phyloP scores from a whole-genome alignment of 176 grass and related monocot genomes.

The Musa troglodytarum region DNA sequence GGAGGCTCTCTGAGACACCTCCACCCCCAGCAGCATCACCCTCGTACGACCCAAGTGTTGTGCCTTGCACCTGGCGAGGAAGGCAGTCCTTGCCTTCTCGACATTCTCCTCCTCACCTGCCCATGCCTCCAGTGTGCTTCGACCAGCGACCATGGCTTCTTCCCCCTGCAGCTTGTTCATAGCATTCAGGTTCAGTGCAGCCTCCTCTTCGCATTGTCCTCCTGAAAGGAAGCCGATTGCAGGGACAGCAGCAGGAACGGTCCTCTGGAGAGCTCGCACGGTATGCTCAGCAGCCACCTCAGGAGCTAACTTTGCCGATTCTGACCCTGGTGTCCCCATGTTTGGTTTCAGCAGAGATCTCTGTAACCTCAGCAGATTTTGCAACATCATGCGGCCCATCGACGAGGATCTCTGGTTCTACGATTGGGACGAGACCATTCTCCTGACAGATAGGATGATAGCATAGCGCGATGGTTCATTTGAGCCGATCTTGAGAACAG shows the following conservation, averaged over 20 bases:
- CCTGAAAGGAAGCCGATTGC: constrained; percentile 6
- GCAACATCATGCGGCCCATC: background rate
- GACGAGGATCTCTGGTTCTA: constrained; percentile 10
- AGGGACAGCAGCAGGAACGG: constrained; percentile 6
- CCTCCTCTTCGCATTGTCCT: constrained; percentile 3
- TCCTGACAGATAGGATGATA: constrained; percentile 6
- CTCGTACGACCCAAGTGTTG: background rate
- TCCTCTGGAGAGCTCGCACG: background rate
- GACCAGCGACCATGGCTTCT: constrained; percentile 9
- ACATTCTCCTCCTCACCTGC: constrained; percentile 1
- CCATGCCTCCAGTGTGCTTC: constrained; percentile 10
- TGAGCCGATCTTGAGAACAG: constrained; percentile 3
- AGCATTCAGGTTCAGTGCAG: constrained; percentile 9
- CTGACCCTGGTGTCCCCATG: constrained; percentile 8
- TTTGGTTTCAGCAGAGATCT: constrained; percentile 9
- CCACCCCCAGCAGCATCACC: constrained; percentile 4
- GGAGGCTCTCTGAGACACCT: constrained; percentile 11
- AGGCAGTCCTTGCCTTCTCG: constrained; percentile 6
- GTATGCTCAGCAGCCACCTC: constrained; percentile 6
- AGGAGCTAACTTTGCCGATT: background rate
- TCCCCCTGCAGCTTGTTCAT: constrained; percentile 8
- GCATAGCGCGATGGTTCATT: constrained; percentile 8
- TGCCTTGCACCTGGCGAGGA: constrained; percentile 5
- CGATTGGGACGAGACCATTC: constrained; percentile 4
- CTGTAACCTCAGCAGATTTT: background rate